Conservation (phyloP, 2,329 filamentous ascomycete genomes). For the Huntiella moniliformis region DNA sequence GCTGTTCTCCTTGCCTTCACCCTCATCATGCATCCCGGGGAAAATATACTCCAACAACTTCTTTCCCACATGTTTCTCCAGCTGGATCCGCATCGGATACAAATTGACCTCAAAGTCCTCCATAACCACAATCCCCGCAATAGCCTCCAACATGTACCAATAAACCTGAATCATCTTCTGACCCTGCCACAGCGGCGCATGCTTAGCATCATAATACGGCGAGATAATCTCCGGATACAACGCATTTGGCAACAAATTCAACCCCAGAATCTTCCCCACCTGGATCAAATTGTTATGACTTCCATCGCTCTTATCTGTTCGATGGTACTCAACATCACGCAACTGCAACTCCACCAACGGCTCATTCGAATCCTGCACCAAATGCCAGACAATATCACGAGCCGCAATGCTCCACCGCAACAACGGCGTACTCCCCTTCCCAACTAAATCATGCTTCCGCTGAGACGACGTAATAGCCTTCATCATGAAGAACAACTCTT, state of each 20-base stretch:
- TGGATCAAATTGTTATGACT: constrained; percentile 88
- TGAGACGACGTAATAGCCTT: constrained; percentile 97
- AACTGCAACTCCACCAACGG: constrained; percentile 87
- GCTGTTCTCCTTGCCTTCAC: constrained; percentile 43
- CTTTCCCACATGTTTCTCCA: constrained; percentile 83
- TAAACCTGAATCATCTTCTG: constrained; percentile 77
- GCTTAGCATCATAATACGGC: constrained; percentile 58
- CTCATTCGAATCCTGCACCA: constrained; percentile 71
- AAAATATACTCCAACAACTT: constrained; percentile 96
- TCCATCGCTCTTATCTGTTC: constrained; percentile 90
- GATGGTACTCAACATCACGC: constrained; percentile 76
- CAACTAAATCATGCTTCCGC: constrained; percentile 48
- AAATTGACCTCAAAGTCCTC: constrained; percentile 92
- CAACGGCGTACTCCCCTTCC: constrained; percentile 44
- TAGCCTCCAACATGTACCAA: constrained; percentile 96
- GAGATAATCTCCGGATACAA: constrained; percentile 93
- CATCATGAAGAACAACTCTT: constrained; percentile 99
- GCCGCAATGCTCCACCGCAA: constrained; percentile 88
- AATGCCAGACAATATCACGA: constrained; percentile 90
- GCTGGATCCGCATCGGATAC: constrained; percentile 80
- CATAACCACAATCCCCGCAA: constrained; percentile 91
- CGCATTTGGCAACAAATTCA: constrained; percentile 78
- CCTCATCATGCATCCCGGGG: constrained; percentile 53
- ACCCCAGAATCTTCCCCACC: constrained; percentile 68
- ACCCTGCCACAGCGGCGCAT: constrained; percentile 31